Evolutionary conservation across 2,329 filamentous ascomycete species (phyloP).

Genomic region (Trichoderma arundinaceum): DNA sequence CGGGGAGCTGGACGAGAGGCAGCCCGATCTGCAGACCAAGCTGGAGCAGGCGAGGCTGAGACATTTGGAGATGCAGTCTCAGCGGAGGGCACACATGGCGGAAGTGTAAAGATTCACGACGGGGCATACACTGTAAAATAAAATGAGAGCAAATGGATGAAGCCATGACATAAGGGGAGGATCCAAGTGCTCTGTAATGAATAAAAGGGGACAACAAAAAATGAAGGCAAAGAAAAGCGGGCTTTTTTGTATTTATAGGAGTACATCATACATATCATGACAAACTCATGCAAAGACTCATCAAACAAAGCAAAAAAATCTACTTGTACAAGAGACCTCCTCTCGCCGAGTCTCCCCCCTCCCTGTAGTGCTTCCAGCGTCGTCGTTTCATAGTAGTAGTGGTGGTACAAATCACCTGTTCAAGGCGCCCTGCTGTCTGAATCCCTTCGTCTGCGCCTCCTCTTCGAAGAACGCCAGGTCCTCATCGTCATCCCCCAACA

Average conservation of each 20-base stretch:
- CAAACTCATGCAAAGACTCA: conserved; percentile 22
- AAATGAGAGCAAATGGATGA: background rate
- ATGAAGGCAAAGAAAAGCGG: conserved; percentile 35
- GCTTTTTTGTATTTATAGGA: conserved; percentile 49
- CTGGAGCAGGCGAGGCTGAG: conserved; percentile 56
- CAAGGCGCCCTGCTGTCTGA: conserved; percentile 54
- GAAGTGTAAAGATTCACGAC: conserved; percentile 32
- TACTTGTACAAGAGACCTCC: conserved; percentile 31
- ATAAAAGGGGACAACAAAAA: background rate
- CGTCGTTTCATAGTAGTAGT: background rate
- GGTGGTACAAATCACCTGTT: conserved; percentile 40
- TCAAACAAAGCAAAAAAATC: conserved; percentile 37
- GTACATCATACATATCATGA: conserved; percentile 38
- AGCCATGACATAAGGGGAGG: background rate
- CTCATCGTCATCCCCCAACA: conserved; percentile 50
- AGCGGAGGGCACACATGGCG: conserved; percentile 45
- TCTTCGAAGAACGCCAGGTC: conserved; percentile 41
- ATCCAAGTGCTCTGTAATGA: conserved; percentile 20
- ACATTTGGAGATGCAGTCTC: conserved; percentile 61
- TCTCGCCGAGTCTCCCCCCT: background rate
- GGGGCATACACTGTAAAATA: background rate
- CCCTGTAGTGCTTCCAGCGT: background rate
- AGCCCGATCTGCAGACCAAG: conserved; percentile 52
- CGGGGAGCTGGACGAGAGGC: conserved; percentile 52
- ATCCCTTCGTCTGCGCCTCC: conserved; percentile 53